Evolutionary conservation across 768 basidiomycete genomes (phyloP).

Genomic region (Daedaleopsis sinensis): DNA sequence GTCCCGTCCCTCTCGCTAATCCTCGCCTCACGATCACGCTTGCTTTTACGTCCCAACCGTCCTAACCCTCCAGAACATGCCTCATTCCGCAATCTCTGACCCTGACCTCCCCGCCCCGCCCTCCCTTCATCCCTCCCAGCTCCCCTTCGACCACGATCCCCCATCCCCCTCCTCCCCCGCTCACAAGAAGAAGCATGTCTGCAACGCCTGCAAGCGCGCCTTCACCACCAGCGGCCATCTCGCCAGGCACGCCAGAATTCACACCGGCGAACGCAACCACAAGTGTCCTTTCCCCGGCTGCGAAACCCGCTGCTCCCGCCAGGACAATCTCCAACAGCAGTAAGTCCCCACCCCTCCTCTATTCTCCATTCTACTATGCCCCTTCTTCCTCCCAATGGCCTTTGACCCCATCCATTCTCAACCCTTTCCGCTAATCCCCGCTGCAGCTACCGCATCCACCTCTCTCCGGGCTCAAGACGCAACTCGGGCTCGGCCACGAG

Average conservation of each 20-base stretch:
- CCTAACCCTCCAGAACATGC: not conserved
- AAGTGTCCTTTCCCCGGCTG: conserved; percentile 96
- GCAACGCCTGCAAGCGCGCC: conserved; percentile 69
- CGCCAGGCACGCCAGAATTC: conserved; percentile 84
- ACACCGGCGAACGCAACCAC: conserved; percentile 92
- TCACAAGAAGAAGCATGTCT: conserved; percentile 52
- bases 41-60: conserved; percentile 18
- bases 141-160: conserved; percentile 1
- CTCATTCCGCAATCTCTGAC: conserved; percentile 3
- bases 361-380: not conserved
- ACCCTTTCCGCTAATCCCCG: conserved; percentile 6
- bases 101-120: conserved; percentile 3
- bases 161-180: not conserved
- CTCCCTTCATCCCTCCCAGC: conserved; percentile 1
- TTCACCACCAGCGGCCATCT: conserved; percentile 92
- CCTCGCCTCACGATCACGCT: conserved; percentile 14
- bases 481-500: conserved; percentile 58
- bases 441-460: conserved; percentile 75
- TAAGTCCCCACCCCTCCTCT: conserved; percentile 34
- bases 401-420: not conserved
- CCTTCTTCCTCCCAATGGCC: not conserved
- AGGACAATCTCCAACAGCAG: conserved; percentile 82
- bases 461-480: conserved; percentile 77
- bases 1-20: conserved; percentile 6
- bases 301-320: conserved; percentile 86